Conservation (phyloP, 169 alveolate genomes). For the Perkinsus olseni region DNA sequence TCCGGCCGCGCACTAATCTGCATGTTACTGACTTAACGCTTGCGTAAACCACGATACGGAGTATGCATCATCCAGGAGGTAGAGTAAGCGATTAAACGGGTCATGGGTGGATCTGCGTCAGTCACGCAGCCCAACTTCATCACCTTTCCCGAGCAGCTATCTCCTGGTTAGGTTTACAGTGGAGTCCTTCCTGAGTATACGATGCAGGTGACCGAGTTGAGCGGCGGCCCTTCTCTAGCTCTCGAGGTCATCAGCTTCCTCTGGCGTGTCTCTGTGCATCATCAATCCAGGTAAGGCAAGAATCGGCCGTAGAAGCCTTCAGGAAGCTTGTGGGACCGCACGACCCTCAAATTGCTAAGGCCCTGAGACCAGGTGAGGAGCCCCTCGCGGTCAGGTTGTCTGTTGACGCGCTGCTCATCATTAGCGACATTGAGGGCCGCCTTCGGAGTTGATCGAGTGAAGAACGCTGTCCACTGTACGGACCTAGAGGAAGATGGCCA, state of each 20-base stretch:
- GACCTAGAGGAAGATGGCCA: slow-evolving; percentile 77
- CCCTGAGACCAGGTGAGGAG: not conserved
- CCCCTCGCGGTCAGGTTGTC: not conserved
- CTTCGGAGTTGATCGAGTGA: slow-evolving; percentile 70
- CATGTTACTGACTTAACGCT: too few relatives aligned
- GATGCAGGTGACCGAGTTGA: not conserved
- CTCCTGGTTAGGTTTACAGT: slow-evolving; percentile 42
- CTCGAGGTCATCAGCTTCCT: not conserved
- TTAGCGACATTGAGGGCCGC: slow-evolving; percentile 72
- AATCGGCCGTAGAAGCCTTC: slow-evolving; percentile 65
- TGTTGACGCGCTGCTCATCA: not conserved
- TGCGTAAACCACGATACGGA: too few relatives aligned
- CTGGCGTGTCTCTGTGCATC: not conserved
- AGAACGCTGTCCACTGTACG: slow-evolving; percentile 81
- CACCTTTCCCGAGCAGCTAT: too few relatives aligned
- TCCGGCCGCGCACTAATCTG: too few relatives aligned
- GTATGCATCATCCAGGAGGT: too few relatives aligned
- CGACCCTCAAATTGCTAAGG: not conserved
- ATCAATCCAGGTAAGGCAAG: slow-evolving; percentile 68
- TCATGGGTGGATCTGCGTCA: too few relatives aligned
- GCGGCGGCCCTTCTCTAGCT: not conserved
- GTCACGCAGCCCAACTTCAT: too few relatives aligned
- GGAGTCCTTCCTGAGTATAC: slow-evolving; percentile 41
- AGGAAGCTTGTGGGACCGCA: slow-evolving; percentile 28
- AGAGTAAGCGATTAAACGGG: too few relatives aligned